A percentile compares a stretch with the other conserved stretches of the same genome.
These are phyloP conservation scores for Gossypium gossypioides DNA, from an alignment of 441 rosid species.

Conservation along the genomic window DNA sequence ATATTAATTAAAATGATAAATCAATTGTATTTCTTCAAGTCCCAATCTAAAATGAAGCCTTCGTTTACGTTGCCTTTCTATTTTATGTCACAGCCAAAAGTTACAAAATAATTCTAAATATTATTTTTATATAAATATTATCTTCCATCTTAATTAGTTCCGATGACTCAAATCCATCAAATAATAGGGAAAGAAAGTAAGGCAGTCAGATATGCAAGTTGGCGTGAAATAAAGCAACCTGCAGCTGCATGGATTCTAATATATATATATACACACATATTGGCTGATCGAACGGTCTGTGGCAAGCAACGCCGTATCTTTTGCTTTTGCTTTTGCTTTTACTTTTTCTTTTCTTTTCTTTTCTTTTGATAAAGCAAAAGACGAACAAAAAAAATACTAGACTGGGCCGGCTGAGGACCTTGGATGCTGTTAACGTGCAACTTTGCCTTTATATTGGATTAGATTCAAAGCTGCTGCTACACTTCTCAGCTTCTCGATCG, in stretches of 20 bases:
- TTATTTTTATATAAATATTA: no score
- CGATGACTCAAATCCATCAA: background rate
- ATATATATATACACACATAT: background rate
- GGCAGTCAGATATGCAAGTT: background rate
- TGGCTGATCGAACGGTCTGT: background rate
- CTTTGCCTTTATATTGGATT: slow-evolving; percentile 19
- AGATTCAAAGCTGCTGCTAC: background rate
- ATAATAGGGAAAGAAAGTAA: background rate
- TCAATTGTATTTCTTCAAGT: background rate
- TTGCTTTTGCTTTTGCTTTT: slow-evolving; percentile 44
- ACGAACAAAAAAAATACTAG: slow-evolving; percentile 21
- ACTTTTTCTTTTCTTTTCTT: slow-evolving; percentile 25
- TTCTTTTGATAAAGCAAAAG: slow-evolving; percentile 42
- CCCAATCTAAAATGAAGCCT: background rate
- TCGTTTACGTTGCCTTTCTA: background rate
- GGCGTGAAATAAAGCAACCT: background rate
- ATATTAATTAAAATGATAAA: no score
- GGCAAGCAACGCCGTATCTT: slow-evolving; percentile 11
- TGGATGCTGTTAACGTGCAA: slow-evolving; percentile 28
- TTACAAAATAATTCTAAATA: background rate
- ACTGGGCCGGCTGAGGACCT: slow-evolving; percentile 16
- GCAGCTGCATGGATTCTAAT: background rate
- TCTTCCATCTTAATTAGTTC: background rate
- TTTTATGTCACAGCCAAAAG: background rate
- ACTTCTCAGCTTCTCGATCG: background rate